phyloP scores from a whole-genome alignment of 2,329 filamentous ascomycete genomes.

The Fusarium sulawesiense region DNA sequence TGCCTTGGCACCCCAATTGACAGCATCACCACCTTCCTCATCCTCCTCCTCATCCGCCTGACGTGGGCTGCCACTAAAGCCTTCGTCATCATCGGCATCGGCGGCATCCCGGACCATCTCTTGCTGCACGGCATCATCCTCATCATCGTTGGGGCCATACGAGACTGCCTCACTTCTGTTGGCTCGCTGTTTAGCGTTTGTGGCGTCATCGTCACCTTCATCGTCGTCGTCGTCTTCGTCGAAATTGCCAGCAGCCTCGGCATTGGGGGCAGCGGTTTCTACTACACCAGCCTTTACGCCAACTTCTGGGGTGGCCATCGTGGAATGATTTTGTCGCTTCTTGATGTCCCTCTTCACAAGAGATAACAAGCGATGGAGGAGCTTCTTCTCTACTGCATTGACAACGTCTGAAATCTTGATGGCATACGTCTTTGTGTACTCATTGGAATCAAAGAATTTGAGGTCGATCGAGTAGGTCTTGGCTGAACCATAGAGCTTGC shows the following conservation, averaged over 20 bases:
- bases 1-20: constrained; percentile 55
- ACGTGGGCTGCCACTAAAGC: constrained; percentile 63
- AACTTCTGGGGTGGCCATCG: constrained; percentile 81
- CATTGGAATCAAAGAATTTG: constrained; percentile 83
- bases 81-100: constrained; percentile 67
- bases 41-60: constrained; percentile 54
- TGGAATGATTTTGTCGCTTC: constrained; percentile 75
- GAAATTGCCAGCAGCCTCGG: constrained; percentile 50
- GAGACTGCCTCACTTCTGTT: constrained; percentile 86
- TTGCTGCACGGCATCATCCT: constrained; percentile 80
- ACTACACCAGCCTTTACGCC: constrained; percentile 65
- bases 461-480: constrained; percentile 88
- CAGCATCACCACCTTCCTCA: constrained; percentile 54
- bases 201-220: constrained; percentile 82
- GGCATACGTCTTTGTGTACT: constrained; percentile 88
- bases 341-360: constrained; percentile 83
- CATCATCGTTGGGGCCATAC: constrained; percentile 93
- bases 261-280: constrained; percentile 58
- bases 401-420: constrained; percentile 83
- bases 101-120: constrained; percentile 70
- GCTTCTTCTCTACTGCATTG: constrained; percentile 80
- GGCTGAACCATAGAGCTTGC: constrained; percentile 74
- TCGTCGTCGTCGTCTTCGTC: constrained; percentile 67
- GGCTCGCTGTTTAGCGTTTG: constrained; percentile 76
- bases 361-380: constrained; percentile 77